Base-by-base conservation (phyloP, 805 yeast species). In the Candida tammaniensis region DNA sequence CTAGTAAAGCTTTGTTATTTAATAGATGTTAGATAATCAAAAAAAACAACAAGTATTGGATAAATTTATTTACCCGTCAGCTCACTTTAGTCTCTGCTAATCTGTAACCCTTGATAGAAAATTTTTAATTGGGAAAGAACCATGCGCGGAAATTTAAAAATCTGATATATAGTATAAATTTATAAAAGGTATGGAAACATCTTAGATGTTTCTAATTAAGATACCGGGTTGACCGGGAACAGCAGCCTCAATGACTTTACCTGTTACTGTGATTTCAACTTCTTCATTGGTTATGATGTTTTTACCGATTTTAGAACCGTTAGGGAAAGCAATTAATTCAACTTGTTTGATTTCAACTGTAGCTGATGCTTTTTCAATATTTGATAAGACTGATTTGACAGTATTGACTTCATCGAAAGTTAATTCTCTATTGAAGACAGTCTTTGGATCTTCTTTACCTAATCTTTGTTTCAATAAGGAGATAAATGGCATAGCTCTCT, bases 401-500 rank as follows among this genome's bases (percentile, higher is more conserved):
- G 80, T 74, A 14, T 76, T 83, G 29, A 72, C 59, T 70, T 93
- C 98, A 59, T 80, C 72, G 61, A 87, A 93, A 21, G 81, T 72
- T 47, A 91, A 76, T 63, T 89, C 83, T 68, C 98, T 79, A 72
- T 88, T 82, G 72, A 93, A 87, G 17, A 93, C 96, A 33, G 76
- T 75, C 35, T 75, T 78, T 13, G 96, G 80, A 19, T 80, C 62
- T 55, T 85, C 94, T 33, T 62, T 63, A 24, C 71, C 64, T 47
- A 93, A 72, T 67, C 95, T 80, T 56, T 82, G 86, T 64, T 93
- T 89, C 60, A 93, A 70, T 49, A 78, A 68, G 45, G 91, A 81
- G 42, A 93, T 88, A 61, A 89, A 91, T 40, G 98, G 98, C 98
- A 93, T 93, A 40, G 96, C 97, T 51, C 94, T 82, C 76, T 93